Evolutionary conservation across 495 filamentous ascomycete genomes (phyloP).

Genomic region (Immersiella caudata): DNA sequence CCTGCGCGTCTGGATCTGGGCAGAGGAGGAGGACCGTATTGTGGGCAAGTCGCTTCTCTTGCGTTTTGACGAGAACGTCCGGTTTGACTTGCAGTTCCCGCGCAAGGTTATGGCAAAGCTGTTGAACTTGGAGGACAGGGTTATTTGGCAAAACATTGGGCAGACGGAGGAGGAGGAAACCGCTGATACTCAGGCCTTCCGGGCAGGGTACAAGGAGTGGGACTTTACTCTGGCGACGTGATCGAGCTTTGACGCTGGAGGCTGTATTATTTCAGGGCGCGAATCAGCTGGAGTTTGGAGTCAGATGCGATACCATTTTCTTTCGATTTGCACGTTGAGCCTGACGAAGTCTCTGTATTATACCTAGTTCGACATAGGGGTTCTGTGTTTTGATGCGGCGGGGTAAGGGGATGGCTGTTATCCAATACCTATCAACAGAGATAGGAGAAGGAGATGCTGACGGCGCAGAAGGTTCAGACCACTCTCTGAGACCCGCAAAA

Average conservation of each 20-base stretch:
- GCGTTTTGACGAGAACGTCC: constrained; percentile 47
- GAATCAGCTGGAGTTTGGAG: neutral
- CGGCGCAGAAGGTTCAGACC: too few relatives aligned
- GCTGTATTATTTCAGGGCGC: neutral
- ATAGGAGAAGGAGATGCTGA: too few relatives aligned
- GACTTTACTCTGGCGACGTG: constrained; percentile 62
- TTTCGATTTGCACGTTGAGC: neutral
- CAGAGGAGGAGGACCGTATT: constrained; percentile 41
- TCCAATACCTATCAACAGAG: too few relatives aligned
- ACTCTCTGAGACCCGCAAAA: too few relatives aligned
- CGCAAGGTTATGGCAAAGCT: constrained; percentile 86
- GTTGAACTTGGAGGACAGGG: constrained; percentile 70
- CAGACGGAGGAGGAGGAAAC: constrained; percentile 78
- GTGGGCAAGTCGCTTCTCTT: constrained; percentile 53
- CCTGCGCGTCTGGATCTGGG: constrained; percentile 85
- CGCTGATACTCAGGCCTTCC: constrained; percentile 77
- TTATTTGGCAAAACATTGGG: constrained; percentile 79
- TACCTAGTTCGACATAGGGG: neutral
- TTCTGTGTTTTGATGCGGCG: too few relatives aligned
- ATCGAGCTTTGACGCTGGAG: too few relatives aligned
- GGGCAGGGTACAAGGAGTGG: constrained; percentile 80
- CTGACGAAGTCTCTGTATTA: neutral
- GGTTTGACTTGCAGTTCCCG: constrained; percentile 66
- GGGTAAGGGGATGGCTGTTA: too few relatives aligned
- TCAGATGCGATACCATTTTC: neutral